Conservation (phyloP, 1,284 basidiomycete species). For the Moesziomyces sp. region DNA sequence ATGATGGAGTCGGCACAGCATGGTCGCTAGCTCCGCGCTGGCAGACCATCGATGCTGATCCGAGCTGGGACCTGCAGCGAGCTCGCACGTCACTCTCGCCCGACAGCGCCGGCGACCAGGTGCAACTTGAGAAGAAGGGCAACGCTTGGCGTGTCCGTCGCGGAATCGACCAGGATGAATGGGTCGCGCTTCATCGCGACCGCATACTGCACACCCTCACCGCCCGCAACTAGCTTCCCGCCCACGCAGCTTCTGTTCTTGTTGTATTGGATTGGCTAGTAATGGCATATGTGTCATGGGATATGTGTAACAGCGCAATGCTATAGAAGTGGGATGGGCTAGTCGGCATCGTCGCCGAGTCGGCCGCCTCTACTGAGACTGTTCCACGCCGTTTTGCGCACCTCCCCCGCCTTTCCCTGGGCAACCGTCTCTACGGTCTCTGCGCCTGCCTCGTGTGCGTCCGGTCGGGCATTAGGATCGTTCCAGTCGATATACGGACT, state of each 20-base stretch:
- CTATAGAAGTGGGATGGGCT: neutral
- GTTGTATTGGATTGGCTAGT: neutral
- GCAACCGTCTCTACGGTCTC: neutral
- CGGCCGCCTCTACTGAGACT: slow-evolving; percentile 36
- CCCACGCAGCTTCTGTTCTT: too few species aligned
- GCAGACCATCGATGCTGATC: slow-evolving; percentile 5
- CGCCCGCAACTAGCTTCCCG: neutral
- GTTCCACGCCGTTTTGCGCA: slow-evolving; percentile 37
- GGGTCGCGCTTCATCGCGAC: slow-evolving; percentile 16
- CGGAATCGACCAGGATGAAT: slow-evolving; percentile 67
- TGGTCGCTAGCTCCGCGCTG: slow-evolving; percentile 29
- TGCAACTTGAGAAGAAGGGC: slow-evolving; percentile 84
- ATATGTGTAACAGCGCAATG: neutral
- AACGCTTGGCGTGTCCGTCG: slow-evolving; percentile 71
- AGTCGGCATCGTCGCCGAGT: slow-evolving; percentile 47
- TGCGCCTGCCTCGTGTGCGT: slow-evolving; percentile 1
- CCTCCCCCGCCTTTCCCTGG: neutral
- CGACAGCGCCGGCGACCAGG: neutral
- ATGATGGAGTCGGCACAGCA: slow-evolving; percentile 34
- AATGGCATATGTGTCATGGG: neutral
- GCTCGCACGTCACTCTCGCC: slow-evolving; percentile 2
- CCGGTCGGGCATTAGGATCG: slow-evolving; percentile 4
- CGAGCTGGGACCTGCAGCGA: slow-evolving; percentile 8
- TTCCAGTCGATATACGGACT: slow-evolving; percentile 42
- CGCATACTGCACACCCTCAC: slow-evolving; percentile 17